Conservation (phyloP, 192 early-diverging fungal genomes). For the Polychytrium aggregatum region DNA sequence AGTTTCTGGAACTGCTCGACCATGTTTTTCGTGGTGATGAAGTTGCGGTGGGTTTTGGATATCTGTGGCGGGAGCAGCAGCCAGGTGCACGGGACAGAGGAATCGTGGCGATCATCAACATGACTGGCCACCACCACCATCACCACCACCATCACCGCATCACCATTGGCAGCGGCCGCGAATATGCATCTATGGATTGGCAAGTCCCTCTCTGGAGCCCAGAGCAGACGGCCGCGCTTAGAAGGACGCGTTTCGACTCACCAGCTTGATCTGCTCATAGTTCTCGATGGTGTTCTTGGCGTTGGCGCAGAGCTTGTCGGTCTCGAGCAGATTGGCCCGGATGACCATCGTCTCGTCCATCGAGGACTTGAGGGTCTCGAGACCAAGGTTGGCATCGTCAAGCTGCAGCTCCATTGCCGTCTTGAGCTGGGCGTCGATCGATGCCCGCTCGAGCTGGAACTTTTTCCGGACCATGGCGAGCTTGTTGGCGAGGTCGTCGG, state of each 20-base stretch:
- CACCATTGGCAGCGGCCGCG: too few species aligned
- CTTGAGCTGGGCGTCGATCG: conserved; percentile 92
- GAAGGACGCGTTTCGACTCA: conserved; percentile 13
- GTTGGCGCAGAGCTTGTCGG: conserved; percentile 77
- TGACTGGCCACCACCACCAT: not conserved
- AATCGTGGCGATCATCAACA: too few species aligned
- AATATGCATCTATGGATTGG: too few species aligned
- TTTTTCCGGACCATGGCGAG: conserved; percentile 68
- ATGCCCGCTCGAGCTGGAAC: conserved; percentile 77
- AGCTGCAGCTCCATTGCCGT: conserved; percentile 86
- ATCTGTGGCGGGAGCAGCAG: conserved; percentile 42
- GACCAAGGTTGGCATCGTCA: conserved; percentile 77
- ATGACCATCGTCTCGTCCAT: conserved; percentile 47
- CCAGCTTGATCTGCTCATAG: conserved; percentile 83
- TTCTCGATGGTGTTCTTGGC: conserved; percentile 79
- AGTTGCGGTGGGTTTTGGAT: conserved; percentile 90
- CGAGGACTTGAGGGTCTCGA: conserved; percentile 41
- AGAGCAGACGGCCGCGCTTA: not conserved
- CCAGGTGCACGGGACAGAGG: too few species aligned
- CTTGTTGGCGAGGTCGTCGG: conserved; percentile 87
- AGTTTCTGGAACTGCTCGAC: conserved; percentile 81
- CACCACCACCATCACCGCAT: too few species aligned
- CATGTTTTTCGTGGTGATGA: conserved; percentile 75
- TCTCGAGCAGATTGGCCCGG: conserved; percentile 63
- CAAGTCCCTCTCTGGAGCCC: too few species aligned